A percentile compares a stretch with the other conserved stretches of the same genome.
Conservation (phyloP, 768 basidiomycete genomes). For the Lepiota venenata region DNA sequence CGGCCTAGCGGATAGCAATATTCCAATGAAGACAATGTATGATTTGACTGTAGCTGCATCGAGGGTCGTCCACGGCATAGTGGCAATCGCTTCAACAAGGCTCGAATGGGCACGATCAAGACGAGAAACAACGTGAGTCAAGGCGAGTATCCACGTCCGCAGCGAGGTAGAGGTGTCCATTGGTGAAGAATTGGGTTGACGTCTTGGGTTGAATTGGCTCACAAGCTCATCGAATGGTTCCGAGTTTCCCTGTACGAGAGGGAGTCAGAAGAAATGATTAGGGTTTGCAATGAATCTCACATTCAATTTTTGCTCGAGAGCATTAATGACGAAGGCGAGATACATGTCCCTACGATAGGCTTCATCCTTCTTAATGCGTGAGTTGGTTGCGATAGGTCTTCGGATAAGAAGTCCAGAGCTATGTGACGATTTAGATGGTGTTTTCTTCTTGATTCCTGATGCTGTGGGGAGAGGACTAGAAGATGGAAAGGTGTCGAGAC, state of each 20-base stretch:
- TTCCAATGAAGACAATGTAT: conserved; percentile 86
- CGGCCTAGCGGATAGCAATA: conserved; percentile 87
- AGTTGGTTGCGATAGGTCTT: conserved; percentile 76
- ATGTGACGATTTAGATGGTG: conserved; percentile 25
- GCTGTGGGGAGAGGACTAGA: conserved; percentile 34
- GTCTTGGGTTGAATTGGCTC: conserved; percentile 70
- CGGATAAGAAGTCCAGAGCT: conserved; percentile 25
- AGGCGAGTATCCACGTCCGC: conserved; percentile 77
- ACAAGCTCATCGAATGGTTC: conserved; percentile 88
- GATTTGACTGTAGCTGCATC: conserved; percentile 82
- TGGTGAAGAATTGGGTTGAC: conserved; percentile 18
- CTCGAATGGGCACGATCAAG: conserved; percentile 77
- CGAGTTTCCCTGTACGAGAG: conserved; percentile 53
- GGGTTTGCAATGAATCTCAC: conserved; percentile 38
- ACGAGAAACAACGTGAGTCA: conserved; percentile 90
- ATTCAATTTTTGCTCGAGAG: conserved; percentile 67
- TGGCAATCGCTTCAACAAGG: conserved; percentile 83
- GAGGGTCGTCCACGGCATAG: conserved; percentile 91
- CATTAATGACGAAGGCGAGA: conserved; percentile 77
- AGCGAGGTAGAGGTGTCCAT: conserved; percentile 35
- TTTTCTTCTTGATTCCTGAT: conserved; percentile 33
- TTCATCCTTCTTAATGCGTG: conserved; percentile 74
- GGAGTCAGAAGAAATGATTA: not conserved
- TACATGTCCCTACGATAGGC: conserved; percentile 80
- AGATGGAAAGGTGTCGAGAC: conserved; percentile 15